Base-by-base conservation (phyloP, 305 asterid genomes). In the Solanum chacoense region DNA sequence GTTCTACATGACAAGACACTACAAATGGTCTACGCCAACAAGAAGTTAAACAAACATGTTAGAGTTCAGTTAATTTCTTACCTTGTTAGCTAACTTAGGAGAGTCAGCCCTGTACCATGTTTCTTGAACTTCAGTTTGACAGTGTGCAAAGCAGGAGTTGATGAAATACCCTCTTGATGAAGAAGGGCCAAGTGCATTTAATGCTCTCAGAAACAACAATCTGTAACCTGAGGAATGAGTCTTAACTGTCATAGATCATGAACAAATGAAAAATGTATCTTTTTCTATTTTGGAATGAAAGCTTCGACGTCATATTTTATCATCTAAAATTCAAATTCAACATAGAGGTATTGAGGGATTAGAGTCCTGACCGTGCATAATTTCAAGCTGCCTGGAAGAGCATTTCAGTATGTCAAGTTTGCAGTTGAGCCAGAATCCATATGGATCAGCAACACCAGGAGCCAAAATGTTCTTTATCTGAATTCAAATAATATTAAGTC, bases 391-490 rank as follows among this genome's bases (percentile, higher is more conserved):
- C 85, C 13, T 75, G 78, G 92, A 40, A 14, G 97, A 93, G 88
- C 98, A 96, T 71, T 92, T 95, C 31, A 85, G 84, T 89, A 96
- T 92, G 80, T 92, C 96, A 11, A 92, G 89, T 93, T 95, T 95
- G 93, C 98, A 94, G 83, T 92, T 75, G 89, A 87, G 93, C 98
- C 98, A 96, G 20, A 38, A n/a, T 22, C 96, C 98, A 36, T 90
- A 94, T 24, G 93, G 95, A 91, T 95, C 98, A 86, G 98, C 94
- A 55, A 89, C 94, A 34, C 92, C 93, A 9, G 98, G 96, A 32
- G 94, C 98, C 94, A 95, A 85, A 63, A 92, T 93, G 85, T 95
- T 95, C 94, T 91, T 92, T 45, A 96, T 93, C 98, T 94, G 92
- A 87, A 45, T 78, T 32, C 24, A 24, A 36, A 83, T 20, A 32